Conservation (phyloP, 2,329 filamentous ascomycete species). For the Dothistroma septosporum region DNA sequence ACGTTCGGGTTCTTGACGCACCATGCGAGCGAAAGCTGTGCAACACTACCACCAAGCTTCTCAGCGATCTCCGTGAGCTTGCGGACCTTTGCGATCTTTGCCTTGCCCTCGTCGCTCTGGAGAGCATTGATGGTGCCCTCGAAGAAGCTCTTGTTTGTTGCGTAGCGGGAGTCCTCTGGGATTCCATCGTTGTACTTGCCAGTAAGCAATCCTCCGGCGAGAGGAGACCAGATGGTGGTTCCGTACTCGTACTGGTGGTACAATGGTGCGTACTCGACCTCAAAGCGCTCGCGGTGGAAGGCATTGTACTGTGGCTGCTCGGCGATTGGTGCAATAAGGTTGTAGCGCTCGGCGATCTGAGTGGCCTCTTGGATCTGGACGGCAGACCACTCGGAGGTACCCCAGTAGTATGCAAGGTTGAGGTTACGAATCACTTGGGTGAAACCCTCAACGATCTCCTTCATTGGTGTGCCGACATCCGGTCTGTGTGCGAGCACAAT, state of each 20-base stretch:
- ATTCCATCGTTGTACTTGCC: slow-evolving; percentile 64
- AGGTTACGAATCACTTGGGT: slow-evolving; percentile 51
- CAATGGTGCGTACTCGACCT: slow-evolving; percentile 57
- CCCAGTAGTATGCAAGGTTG: slow-evolving; percentile 62
- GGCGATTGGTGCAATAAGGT: slow-evolving; percentile 55
- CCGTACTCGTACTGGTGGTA: slow-evolving; percentile 56
- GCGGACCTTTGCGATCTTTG: slow-evolving; percentile 56
- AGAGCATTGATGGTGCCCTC: slow-evolving; percentile 52
- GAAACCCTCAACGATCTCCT: slow-evolving; percentile 57
- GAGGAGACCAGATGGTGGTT: slow-evolving; percentile 54
- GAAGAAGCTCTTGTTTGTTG: slow-evolving; percentile 56
- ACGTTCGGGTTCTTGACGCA: slow-evolving; percentile 56
- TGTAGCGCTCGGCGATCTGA: slow-evolving; percentile 52
- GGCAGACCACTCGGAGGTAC: slow-evolving; percentile 59
- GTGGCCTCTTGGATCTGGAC: slow-evolving; percentile 58
- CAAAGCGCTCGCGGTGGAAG: slow-evolving; percentile 58
- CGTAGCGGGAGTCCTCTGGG: slow-evolving; percentile 58
- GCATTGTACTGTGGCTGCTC: slow-evolving; percentile 59
- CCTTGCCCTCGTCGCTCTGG: slow-evolving; percentile 47
- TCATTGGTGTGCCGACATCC: slow-evolving; percentile 46
- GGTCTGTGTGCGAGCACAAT: slow-evolving; percentile 60
- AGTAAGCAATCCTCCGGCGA: slow-evolving; percentile 55
- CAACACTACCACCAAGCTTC: slow-evolving; percentile 45
- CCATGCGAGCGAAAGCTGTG: slow-evolving; percentile 58
- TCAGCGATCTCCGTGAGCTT: slow-evolving; percentile 50